Evolutionary conservation across 2,329 filamentous ascomycete genomes (phyloP).

Genomic region (Penicillium sp.): DNA sequence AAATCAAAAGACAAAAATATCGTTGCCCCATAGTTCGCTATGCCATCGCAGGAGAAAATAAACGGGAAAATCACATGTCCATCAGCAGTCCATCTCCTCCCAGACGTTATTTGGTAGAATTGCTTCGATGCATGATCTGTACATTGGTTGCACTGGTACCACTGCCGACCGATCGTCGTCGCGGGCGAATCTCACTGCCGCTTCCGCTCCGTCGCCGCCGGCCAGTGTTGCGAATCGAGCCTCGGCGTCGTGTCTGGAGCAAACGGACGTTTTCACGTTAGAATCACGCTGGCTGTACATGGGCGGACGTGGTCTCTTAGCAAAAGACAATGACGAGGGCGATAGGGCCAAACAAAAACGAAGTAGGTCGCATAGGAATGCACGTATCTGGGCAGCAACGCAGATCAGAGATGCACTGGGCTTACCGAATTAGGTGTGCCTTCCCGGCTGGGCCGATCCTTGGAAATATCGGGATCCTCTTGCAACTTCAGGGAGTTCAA

Average conservation of each 20-base stretch:
- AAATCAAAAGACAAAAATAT: conserved; percentile 31
- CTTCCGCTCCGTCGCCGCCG: conserved; percentile 43
- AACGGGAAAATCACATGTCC: conserved; percentile 25
- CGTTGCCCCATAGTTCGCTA: conserved; percentile 40
- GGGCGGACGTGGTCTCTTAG: conserved; percentile 40
- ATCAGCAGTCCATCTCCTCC: conserved; percentile 16
- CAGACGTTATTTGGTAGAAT: conserved; percentile 40
- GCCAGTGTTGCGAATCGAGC: conserved; percentile 38
- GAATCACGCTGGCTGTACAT: conserved; percentile 47
- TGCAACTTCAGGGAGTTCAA: conserved; percentile 88
- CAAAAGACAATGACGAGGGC: conserved; percentile 33
- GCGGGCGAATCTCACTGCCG: conserved; percentile 42
- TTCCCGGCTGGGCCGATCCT: conserved; percentile 53
- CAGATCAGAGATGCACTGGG: conserved; percentile 32
- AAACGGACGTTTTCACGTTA: conserved; percentile 46
- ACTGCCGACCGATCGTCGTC: conserved; percentile 40
- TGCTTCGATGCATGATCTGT: conserved; percentile 42
- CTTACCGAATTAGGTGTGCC: conserved; percentile 47
- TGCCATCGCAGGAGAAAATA: conserved; percentile 34
- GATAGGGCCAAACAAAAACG: conserved; percentile 15
- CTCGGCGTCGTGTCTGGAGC: conserved; percentile 48
- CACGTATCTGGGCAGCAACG: conserved; percentile 23
- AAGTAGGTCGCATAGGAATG: conserved; percentile 23
- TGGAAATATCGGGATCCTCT: conserved; percentile 58
- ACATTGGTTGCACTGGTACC: conserved; percentile 36